These are phyloP conservation scores for Hondaea fermentalgiana DNA, from an alignment of 108 stramenopile genomes.

Conservation along the genomic window DNA sequence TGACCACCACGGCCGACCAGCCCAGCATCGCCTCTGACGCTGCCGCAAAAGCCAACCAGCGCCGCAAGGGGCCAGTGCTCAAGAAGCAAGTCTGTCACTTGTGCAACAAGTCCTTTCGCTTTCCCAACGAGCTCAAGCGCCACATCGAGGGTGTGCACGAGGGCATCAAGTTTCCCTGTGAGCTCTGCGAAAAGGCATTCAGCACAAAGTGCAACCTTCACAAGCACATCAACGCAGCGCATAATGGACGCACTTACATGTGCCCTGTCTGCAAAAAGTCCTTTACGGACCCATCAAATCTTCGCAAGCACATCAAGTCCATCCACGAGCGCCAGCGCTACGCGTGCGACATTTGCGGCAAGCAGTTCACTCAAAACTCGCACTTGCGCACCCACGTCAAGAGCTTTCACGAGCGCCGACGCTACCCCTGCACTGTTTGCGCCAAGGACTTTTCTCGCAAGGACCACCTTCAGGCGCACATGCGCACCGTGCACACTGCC, in stretches of 20 bases:
- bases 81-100: conserved; percentile 9
- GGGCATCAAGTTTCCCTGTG: background rate
- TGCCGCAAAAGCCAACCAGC: background rate
- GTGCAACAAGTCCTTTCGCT: background rate
- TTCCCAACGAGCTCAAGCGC: background rate
- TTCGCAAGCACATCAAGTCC: conserved; percentile 18
- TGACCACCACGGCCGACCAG: background rate
- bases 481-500: background rate
- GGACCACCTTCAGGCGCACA: conserved; percentile 9
- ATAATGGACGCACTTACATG: background rate
- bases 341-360: background rate
- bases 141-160: conserved; percentile 11
- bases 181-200: background rate
- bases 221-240: conserved; percentile 11
- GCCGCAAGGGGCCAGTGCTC: background rate
- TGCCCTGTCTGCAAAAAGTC: conserved; percentile 13
- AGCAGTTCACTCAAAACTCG: background rate
- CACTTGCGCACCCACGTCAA: background rate
- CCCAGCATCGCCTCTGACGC: background rate
- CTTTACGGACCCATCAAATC: background rate
- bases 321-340: conserved; percentile 3
- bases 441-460: background rate
- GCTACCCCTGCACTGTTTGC: background rate
- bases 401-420: conserved; percentile 2
- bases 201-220: conserved; percentile 18